These are phyloP conservation scores for Acanthamoeba healyi DNA, from an alignment of 208 protist genomes.

Conservation along the genomic window DNA sequence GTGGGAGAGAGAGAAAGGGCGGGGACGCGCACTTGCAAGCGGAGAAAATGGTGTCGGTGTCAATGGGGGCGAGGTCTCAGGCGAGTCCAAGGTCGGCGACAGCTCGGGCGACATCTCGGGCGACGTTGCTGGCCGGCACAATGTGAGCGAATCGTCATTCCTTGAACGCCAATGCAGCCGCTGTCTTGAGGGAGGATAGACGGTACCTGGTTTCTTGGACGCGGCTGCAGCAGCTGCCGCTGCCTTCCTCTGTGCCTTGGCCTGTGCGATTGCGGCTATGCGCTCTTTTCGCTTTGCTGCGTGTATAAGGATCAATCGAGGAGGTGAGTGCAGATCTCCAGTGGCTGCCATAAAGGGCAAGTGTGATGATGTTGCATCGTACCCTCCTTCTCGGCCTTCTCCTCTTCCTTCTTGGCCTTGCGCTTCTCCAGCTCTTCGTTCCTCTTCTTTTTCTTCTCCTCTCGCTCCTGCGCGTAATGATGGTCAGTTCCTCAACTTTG, in stretches of 20 bases:
- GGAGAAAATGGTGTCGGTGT: background rate
- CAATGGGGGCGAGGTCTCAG: background rate
- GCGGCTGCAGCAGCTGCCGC: background rate
- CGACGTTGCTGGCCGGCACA: background rate
- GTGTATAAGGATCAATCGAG: background rate
- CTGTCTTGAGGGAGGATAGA: too few species aligned
- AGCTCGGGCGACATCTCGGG: background rate
- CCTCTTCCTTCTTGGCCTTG: constrained; percentile 36
- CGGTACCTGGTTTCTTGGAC: background rate
- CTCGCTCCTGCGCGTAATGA: background rate
- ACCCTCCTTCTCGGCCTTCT: constrained; percentile 61
- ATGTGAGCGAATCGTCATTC: too few species aligned
- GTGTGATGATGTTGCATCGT: background rate
- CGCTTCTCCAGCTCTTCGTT: constrained; percentile 27
- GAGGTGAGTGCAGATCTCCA: too few species aligned
- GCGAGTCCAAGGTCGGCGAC: background rate
- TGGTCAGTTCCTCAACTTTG: too few species aligned
- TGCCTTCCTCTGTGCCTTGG: background rate
- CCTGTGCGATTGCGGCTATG: background rate
- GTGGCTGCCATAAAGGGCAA: too few species aligned
- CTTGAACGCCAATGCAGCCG: too few species aligned
- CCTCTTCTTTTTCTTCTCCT: constrained; percentile 56
- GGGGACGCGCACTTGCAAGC: background rate
- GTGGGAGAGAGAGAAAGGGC: background rate
- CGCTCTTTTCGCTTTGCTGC: constrained; percentile 8